Percentiles rank a stretch among this genome's conserved stretches.
Evolutionary conservation across 208 protist species (phyloP).

Genomic region (Acanthamoeba culbertsoni): DNA sequence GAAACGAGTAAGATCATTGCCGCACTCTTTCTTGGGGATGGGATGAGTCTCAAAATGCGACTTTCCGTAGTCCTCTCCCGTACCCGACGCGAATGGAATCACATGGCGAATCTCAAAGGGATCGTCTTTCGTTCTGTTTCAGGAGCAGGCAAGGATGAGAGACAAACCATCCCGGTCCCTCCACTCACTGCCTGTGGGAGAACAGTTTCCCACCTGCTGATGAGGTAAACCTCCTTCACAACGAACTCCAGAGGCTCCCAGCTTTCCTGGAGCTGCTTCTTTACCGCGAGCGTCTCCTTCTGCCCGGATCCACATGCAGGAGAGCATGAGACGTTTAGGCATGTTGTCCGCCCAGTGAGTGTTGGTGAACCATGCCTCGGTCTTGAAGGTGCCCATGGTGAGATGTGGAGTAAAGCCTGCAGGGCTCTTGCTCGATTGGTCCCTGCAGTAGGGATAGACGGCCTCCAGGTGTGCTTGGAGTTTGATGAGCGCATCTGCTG

Average conservation of each 20-base stretch:
- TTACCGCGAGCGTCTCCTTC: neutral
- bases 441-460: slow-evolving; percentile 56
- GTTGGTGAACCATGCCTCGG: neutral
- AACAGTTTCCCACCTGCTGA: neutral
- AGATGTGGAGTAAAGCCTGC: slow-evolving; percentile 66
- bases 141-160: neutral
- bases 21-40: neutral
- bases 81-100: neutral
- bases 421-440: slow-evolving; percentile 8
- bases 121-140: neutral
- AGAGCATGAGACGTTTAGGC: neutral
- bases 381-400: slow-evolving; percentile 67
- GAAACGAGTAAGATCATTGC: neutral
- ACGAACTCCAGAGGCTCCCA: neutral
- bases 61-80: neutral
- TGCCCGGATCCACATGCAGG: neutral
- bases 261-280: neutral
- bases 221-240: slow-evolving; percentile 48
- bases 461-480: neutral
- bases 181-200: no score
- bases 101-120: slow-evolving; percentile 36
- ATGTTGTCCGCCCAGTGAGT: no score
- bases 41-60: neutral
- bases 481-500: neutral
- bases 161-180: no score